Base-by-base conservation (phyloP, 73 alveolate genomes). In the Paramecium biaurelia region DNA sequence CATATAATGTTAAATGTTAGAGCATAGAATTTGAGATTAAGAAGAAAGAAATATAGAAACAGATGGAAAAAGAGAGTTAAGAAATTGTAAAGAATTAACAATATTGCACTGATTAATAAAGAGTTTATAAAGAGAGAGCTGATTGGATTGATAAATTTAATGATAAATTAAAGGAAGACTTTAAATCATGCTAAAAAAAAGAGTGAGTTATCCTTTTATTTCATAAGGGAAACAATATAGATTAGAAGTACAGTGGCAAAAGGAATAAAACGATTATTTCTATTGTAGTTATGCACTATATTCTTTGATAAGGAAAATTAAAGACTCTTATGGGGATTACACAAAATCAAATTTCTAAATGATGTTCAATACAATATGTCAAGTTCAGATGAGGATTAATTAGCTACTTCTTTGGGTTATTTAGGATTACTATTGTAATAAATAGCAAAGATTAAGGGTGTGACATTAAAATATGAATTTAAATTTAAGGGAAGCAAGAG, bases 81-180 rank as follows among this genome's bases (percentile, higher is more conserved):
- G 90, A 79, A 79, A 79, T 79, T 5, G 28, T 14, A 79, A 79
- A 30, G 45, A 30, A 79, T 43, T 20, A 42, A 2, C n/a, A 45
- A 42, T 79, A 79, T 34, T 79, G 37, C n/a, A 4, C 18, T 18
- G 90, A 79, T 9, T 43, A 79, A 79, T 21, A 79, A 37, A 1
- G 74, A 42, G 47, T 47, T 7, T 79, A 43, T 21, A 79, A 34
- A 9, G 90, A 47, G 42, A 79, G 90, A 24, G 42, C 56, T 23
- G 90, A 79, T 20, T 79, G 47, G 42, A 43, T 79, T 8, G 42
- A 79, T 18, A 43, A 30, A 24, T 79, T 79, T 26, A 79, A 79
- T 79, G 76, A 79, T 37, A 79, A 79, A 79, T 79, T 79, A 8
- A 43, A 79, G n/a, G 90, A 79, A 30, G 90, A 79, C 7, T 79